Conservation (phyloP, 1,284 basidiomycete species). For the Malassezia globosa region DNA sequence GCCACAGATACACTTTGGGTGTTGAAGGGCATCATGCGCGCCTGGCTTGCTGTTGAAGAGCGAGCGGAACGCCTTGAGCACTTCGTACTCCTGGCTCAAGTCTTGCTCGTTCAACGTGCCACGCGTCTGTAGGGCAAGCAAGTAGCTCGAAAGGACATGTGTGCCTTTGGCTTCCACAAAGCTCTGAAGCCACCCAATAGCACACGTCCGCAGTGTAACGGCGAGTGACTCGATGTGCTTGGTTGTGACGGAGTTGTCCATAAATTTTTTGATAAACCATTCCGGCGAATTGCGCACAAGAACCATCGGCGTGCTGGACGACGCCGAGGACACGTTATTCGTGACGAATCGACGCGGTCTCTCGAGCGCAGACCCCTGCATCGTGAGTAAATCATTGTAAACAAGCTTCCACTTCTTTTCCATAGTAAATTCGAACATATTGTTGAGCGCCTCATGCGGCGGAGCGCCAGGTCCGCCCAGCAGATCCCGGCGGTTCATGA, state of each 20-base stretch:
- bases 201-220: conserved; percentile 60
- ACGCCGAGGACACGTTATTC: conserved; percentile 49
- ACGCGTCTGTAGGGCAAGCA: conserved; percentile 38
- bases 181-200: conserved; percentile 45
- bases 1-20: conserved; percentile 67
- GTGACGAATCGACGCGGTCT: conserved; percentile 48
- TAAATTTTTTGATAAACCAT: conserved; percentile 73
- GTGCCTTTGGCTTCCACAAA: conserved; percentile 59
- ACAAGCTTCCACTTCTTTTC: conserved; percentile 91
- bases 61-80: conserved; percentile 74
- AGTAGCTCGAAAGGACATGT: conserved; percentile 66
- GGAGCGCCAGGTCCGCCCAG: conserved; percentile 36
- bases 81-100: conserved; percentile 67
- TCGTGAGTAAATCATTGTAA: conserved; percentile 67
- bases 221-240: conserved; percentile 67
- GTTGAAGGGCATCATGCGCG: conserved; percentile 65
- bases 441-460: conserved; percentile 33
- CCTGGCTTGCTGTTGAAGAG: conserved; percentile 71
- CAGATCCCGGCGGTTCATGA: conserved; percentile 45
- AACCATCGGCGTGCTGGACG: conserved; percentile 46
- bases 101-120: conserved; percentile 53
- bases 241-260: conserved; percentile 69
- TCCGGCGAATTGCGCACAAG: conserved; percentile 47
- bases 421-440: conserved; percentile 39
- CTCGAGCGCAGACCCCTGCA: conserved; percentile 56